These are phyloP conservation scores for Phytophthora capsici DNA, from an alignment of 352 stramenopile genomes.

Conservation along the genomic window DNA sequence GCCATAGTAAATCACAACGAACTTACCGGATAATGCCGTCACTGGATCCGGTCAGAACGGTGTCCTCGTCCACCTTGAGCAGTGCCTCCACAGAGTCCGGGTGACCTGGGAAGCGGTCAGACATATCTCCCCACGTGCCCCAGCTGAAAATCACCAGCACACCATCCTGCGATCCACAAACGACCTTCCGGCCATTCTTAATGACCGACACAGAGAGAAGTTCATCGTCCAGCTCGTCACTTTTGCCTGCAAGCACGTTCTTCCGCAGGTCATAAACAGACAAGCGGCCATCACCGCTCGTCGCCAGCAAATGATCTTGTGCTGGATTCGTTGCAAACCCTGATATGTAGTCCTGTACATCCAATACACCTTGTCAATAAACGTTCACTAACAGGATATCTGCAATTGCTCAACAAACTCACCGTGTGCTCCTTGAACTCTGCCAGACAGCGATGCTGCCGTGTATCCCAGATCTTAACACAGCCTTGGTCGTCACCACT, in stretches of 20 bases:
- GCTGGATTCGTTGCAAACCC: constrained; percentile 88
- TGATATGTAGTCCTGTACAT: constrained; percentile 92
- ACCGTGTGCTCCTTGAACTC: constrained; percentile 94
- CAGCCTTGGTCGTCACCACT: constrained; percentile 85
- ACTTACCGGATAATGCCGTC: constrained; percentile 94
- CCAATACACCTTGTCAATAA: background rate
- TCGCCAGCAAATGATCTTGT: constrained; percentile 89
- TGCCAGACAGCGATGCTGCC: constrained; percentile 82
- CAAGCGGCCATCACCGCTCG: constrained; percentile 91
- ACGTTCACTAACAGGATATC: background rate
- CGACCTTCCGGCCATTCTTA: constrained; percentile 93
- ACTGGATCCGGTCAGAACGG: constrained; percentile 95
- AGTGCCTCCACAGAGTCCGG: constrained; percentile 95
- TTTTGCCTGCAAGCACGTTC: constrained; percentile 80
- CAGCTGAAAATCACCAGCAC: constrained; percentile 96
- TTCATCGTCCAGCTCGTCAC: constrained; percentile 86
- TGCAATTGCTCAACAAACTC: background rate
- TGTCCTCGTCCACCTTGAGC: constrained; percentile 97
- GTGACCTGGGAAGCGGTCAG: constrained; percentile 95
- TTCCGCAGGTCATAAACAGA: constrained; percentile 92
- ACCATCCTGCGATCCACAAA: constrained; percentile 95
- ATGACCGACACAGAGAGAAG: constrained; percentile 76
- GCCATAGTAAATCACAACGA: constrained; percentile 2
- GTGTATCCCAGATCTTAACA: constrained; percentile 90
- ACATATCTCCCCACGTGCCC: constrained; percentile 96